A percentile compares a stretch with the other conserved stretches of the same genome.
Evolutionary conservation across 495 filamentous ascomycete genomes (phyloP).

Genomic region (Acidomyces sp.): DNA sequence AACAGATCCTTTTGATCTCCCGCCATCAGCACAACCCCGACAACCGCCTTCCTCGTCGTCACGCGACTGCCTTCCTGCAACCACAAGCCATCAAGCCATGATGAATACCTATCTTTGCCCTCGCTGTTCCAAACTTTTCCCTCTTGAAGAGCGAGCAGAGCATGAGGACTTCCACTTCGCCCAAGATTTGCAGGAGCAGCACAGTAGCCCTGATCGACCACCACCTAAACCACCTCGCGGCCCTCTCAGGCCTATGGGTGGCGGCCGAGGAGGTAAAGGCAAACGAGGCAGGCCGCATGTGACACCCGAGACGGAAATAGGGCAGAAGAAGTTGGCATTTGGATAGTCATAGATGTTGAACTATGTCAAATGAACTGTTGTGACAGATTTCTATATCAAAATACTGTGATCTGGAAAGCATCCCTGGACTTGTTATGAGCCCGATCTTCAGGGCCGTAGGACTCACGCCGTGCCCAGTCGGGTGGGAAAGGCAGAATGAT

Average conservation of each 20-base stretch:
- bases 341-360: too few species aligned
- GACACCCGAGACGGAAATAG: conserved; percentile 20
- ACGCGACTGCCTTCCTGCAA: neutral
- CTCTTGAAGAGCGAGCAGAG: conserved; percentile 47
- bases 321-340: conserved; percentile 29
- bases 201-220: neutral
- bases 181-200: conserved; percentile 53
- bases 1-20: neutral
- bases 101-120: conserved; percentile 40
- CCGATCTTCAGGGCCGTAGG: too few species aligned
- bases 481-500: too few species aligned
- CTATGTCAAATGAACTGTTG: too few species aligned
- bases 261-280: conserved; percentile 7
- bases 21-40: neutral
- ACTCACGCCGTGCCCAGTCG: too few species aligned
- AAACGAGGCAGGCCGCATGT: conserved; percentile 19
- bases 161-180: conserved; percentile 97
- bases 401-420: too few species aligned
- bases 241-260: neutral
- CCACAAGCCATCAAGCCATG: neutral
- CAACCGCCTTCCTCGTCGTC: neutral
- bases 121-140: conserved; percentile 49
- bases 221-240: conserved; percentile 11
- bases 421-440: too few species aligned
- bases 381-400: too few species aligned